These are phyloP conservation scores for Aspergillus alliaceus DNA, from an alignment of 2,329 filamentous ascomycete species.

Conservation along the genomic window DNA sequence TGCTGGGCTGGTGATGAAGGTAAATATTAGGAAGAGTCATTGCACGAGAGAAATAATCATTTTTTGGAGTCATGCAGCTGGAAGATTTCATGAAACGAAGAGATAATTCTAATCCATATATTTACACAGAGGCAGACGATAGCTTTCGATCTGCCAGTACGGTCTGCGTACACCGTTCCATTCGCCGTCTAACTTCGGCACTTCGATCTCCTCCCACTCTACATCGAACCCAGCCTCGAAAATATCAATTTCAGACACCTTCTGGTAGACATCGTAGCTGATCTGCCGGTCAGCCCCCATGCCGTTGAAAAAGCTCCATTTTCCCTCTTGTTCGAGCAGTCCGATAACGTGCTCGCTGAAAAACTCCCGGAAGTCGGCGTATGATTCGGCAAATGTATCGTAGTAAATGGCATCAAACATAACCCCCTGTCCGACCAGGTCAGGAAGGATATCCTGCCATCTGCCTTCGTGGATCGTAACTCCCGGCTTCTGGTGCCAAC, in stretches of 20 bases:
- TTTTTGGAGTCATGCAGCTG: no score
- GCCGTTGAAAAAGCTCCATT: slow-evolving; percentile 67
- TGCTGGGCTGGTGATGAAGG: no score
- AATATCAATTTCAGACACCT: slow-evolving; percentile 87
- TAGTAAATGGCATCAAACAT: slow-evolving; percentile 91
- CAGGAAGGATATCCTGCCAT: slow-evolving; percentile 79
- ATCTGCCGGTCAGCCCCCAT: slow-evolving; percentile 88
- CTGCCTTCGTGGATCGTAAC: slow-evolving; percentile 66
- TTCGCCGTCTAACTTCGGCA: slow-evolving; percentile 72
- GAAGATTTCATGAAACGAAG: no score
- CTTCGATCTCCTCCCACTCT: slow-evolving; percentile 76
- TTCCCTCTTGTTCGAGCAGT: slow-evolving; percentile 59
- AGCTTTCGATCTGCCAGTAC: slow-evolving; percentile 79
- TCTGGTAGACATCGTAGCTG: slow-evolving; percentile 94
- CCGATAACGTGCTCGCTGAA: slow-evolving; percentile 85
- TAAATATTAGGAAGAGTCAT: no score
- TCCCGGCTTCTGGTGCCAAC: slow-evolving; percentile 64
- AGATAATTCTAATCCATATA: slow-evolving; percentile 40
- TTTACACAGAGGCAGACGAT: slow-evolving; percentile 45
- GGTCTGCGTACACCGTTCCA: slow-evolving; percentile 87
- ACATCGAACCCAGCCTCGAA: slow-evolving; percentile 87
- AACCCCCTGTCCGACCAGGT: slow-evolving; percentile 66
- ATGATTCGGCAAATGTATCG: slow-evolving; percentile 96
- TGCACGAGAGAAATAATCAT: no score
- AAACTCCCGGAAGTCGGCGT: slow-evolving; percentile 78